Base-by-base conservation (phyloP, 2,329 filamentous ascomycete genomes). In the Neurospora sp. region DNA sequence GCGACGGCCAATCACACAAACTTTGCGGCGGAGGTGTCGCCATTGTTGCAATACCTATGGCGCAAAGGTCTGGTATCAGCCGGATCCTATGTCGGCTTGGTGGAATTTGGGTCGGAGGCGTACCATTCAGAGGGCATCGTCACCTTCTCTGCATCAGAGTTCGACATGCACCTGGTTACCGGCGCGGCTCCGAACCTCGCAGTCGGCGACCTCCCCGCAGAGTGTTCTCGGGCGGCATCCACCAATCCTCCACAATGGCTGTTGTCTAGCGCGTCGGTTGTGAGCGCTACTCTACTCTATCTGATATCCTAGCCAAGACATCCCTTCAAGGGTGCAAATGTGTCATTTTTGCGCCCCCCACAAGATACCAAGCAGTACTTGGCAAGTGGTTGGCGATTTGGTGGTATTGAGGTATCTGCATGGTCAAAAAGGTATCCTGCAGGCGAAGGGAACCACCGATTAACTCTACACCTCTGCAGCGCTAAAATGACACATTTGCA, bases 51-150 rank as follows among this genome's bases (percentile, higher is more conserved):
- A 67, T 77, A 77, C 69, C 75, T 79, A 36, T 77, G 76, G 74
- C 74, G 74, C 43, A 76, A 74, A 66, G 73, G 75, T 19, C 71
- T 78, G 52, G 73, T 78, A 17, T 75, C 77, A 58, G 66, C 73
- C 17, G 73, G 73, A 19, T 75, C 76, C 11, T 70, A 75, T 62
- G 68, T 79, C 11, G 78, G 78, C 11, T 71, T 78, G 8, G 73
- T 79, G n/a, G 74, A 75, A 66, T 78, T 78, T 69, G 78, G 78
- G 17, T 75, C 76, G 46, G 78, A 79, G 69, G 74, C 77, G 4
- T 78, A 75, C 70, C 73, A 76, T 39, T 76, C 78, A 3, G 68
- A 66, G 0, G 73, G 70, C 39, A 78, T 78, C 62, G 75, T 78
- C 67, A 79, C 78, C 10, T 79, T 79, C 70, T 75, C 75, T 36